Evolutionary conservation across 2,329 filamentous ascomycete genomes (phyloP).

Genomic region (Thelonectria olida): DNA sequence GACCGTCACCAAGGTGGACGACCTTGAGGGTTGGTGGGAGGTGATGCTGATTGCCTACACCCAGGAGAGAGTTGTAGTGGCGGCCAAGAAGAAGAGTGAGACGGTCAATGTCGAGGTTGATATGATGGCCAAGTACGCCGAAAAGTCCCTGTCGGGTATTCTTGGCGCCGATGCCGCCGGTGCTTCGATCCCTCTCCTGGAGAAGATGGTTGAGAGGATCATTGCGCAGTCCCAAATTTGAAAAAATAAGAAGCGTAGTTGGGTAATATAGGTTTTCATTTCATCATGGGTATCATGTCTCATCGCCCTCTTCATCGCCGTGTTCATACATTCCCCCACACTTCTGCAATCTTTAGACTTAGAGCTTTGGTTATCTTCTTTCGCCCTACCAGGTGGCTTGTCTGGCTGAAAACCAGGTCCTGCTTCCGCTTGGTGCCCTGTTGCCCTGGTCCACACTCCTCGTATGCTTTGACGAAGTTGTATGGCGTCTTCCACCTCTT

Average conservation of each 20-base stretch:
- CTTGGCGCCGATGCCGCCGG: conserved; percentile 67
- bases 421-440: conserved; percentile 64
- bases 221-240: conserved; percentile 69
- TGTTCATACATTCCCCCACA: conserved; percentile 69
- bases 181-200: conserved; percentile 65
- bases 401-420: conserved; percentile 66
- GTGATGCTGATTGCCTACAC: conserved; percentile 98
- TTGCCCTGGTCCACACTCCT: conserved; percentile 59
- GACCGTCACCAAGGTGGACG: conserved; percentile 88
- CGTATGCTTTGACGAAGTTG: conserved; percentile 76
- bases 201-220: conserved; percentile 78
- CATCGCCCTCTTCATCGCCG: conserved; percentile 7
- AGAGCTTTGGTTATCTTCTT: conserved; percentile 74
- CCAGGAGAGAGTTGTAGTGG: conserved; percentile 88
- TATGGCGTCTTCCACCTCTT: conserved; percentile 79
- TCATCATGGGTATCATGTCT: conserved; percentile 35
- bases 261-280: conserved; percentile 17
- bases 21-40: conserved; percentile 85
- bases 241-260: conserved; percentile 31
- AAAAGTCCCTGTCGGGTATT: conserved; percentile 83
- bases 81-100: conserved; percentile 80
- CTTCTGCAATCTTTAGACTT: conserved; percentile 75
- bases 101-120: conserved; percentile 94
- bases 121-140: conserved; percentile 84
- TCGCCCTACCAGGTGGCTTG: conserved; percentile 68